Percentiles rank a stretch among this genome's conserved stretches.
These are phyloP conservation scores for Hypoxylon sp. DNA, from an alignment of 2,329 filamentous ascomycete genomes.

Conservation along the genomic window DNA sequence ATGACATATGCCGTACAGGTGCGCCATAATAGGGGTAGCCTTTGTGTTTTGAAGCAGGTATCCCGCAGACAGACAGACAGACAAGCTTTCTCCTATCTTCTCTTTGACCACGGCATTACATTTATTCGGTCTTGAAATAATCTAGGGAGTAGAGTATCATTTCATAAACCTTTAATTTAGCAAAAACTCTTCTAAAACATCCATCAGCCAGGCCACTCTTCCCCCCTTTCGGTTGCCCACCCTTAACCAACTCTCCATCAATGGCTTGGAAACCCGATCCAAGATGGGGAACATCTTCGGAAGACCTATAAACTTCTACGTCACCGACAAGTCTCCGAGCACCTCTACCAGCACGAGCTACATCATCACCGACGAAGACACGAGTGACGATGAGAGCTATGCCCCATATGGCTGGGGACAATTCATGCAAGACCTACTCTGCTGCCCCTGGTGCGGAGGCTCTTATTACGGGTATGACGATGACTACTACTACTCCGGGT, in stretches of 20 bases:
- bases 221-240: background rate
- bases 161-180: no score
- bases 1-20: background rate
- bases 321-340: background rate
- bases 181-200: no score
- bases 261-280: background rate
- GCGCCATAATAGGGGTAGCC: no score
- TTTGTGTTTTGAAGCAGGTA: no score
- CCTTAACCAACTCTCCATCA: background rate
- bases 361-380: background rate
- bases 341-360: background rate
- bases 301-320: constrained; percentile 9
- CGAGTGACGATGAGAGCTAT: constrained; percentile 5
- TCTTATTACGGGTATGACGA: background rate
- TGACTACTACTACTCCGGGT: constrained; percentile 2
- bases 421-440: constrained; percentile 9
- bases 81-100: no score
- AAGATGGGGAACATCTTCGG: constrained; percentile 28
- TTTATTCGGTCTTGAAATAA: no score
- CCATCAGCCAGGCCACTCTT: no score
- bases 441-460: constrained; percentile 3
- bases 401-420: constrained; percentile 7
- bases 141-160: no score
- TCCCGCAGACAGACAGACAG: no score
- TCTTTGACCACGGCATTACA: no score